Conservation (phyloP, 306 rosid species). For the Cyclanthera cordifolia region DNA sequence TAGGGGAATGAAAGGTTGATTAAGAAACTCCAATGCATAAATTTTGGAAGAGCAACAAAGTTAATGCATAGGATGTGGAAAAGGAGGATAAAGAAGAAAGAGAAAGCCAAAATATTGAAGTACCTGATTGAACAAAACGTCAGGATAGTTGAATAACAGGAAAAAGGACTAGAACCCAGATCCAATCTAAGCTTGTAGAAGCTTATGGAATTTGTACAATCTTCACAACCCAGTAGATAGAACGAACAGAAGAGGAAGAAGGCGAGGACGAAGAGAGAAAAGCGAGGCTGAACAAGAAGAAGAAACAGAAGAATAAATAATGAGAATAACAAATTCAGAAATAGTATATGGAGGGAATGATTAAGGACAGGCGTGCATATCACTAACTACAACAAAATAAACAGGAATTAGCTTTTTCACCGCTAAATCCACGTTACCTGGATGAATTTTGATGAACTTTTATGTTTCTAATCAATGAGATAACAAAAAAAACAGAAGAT, state of each 20-base stretch:
- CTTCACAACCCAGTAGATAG: neutral
- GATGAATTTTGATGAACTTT: neutral
- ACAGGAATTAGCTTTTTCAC: conserved; percentile 34
- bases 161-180: neutral
- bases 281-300: neutral
- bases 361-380: conserved; percentile 99
- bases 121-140: conserved; percentile 16
- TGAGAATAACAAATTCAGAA: conserved; percentile 21
- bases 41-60: neutral
- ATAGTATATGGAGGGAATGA: conserved; percentile 46
- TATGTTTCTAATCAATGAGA: neutral
- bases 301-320: conserved; percentile 1
- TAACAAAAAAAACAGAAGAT: neutral
- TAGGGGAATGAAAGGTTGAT: neutral
- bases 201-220: conserved; percentile 24
- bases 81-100: neutral
- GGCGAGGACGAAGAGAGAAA: conserved; percentile 18
- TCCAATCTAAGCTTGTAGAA: conserved; percentile 14
- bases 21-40: neutral
- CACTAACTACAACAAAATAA: conserved; percentile 71
- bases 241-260: conserved; percentile 7
- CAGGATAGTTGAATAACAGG: neutral
- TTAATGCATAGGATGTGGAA: neutral
- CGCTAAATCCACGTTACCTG: neutral
- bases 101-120: conserved; percentile 15